Percentiles rank a stretch among this genome's conserved stretches.
Evolutionary conservation across 805 yeast genomes (phyloP).

Genomic region (Sugiyamaella valdiviana): DNA sequence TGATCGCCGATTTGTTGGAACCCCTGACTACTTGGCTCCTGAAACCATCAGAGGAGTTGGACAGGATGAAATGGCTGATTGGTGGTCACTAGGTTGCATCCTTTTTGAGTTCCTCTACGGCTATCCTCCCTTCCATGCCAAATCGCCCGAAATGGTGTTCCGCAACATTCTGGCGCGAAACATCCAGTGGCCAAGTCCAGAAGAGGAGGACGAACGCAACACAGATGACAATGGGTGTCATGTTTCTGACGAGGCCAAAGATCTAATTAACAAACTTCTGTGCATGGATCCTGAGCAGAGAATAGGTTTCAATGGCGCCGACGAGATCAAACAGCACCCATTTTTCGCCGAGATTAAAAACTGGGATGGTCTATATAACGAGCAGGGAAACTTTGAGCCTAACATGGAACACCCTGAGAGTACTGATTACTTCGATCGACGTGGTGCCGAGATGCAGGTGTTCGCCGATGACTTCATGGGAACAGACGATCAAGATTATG

Average conservation of each 20-base stretch:
- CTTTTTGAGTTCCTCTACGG: slow-evolving; percentile 89
- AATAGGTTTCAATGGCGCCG: slow-evolving; percentile 67
- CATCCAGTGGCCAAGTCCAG: slow-evolving; percentile 74
- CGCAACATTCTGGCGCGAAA: slow-evolving; percentile 66
- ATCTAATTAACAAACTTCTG: slow-evolving; percentile 59
- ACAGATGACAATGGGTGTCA: slow-evolving; percentile 4
- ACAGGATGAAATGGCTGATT: slow-evolving; percentile 82
- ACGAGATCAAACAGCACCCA: slow-evolving; percentile 72
- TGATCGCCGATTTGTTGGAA: slow-evolving; percentile 77
- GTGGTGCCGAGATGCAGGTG: slow-evolving; percentile 75
- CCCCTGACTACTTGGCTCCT: slow-evolving; percentile 97
- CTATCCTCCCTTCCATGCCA: slow-evolving; percentile 89
- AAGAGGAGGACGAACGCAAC: slow-evolving; percentile 10
- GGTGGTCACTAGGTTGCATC: slow-evolving; percentile 99
- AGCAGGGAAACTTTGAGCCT: slow-evolving; percentile 78
- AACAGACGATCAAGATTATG: slow-evolving; percentile 19
- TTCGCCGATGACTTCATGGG: slow-evolving; percentile 45
- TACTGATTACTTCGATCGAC: slow-evolving; percentile 82
- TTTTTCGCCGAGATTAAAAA: slow-evolving; percentile 58
- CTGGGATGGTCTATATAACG: slow-evolving; percentile 71
- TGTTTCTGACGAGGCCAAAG: slow-evolving; percentile 62
- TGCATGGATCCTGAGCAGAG: slow-evolving; percentile 58
- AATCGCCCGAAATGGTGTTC: slow-evolving; percentile 73
- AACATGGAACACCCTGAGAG: slow-evolving; percentile 69
- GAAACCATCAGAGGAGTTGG: slow-evolving; percentile 83